These are phyloP conservation scores for Cladosporium sp. DNA, from an alignment of 2,329 filamentous ascomycete genomes.

Conservation along the genomic window DNA sequence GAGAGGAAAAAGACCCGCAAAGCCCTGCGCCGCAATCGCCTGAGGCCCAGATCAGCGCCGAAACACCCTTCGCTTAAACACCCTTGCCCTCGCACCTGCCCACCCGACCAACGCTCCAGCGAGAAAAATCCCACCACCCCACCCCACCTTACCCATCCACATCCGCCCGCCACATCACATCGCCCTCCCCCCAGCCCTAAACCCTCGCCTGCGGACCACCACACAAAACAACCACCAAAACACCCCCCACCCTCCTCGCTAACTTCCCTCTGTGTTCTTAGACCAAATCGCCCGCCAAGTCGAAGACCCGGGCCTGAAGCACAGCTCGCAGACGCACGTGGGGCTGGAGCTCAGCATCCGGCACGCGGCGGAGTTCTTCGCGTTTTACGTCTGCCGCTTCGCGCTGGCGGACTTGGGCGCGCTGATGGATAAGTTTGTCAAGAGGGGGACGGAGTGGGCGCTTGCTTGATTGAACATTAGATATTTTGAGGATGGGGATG, in stretches of 20 bases:
- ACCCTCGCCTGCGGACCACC: not conserved
- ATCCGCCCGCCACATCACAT: too few species aligned
- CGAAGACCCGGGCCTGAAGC: slow-evolving; percentile 85
- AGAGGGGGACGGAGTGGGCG: slow-evolving; percentile 94
- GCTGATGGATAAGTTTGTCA: slow-evolving; percentile 93
- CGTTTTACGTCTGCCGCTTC: slow-evolving; percentile 92
- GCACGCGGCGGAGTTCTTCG: slow-evolving; percentile 95
- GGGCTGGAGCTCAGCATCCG: slow-evolving; percentile 88
- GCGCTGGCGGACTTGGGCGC: slow-evolving; percentile 77
- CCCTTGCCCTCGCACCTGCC: too few species aligned
- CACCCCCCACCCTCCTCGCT: not conserved
- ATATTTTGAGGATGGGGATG: not conserved
- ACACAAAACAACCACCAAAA: not conserved
- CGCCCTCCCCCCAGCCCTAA: not conserved
- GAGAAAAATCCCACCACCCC: too few species aligned
- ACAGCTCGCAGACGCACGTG: slow-evolving; percentile 89
- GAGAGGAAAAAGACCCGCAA: not conserved
- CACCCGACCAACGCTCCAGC: too few species aligned
- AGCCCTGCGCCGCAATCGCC: too few species aligned
- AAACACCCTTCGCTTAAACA: too few species aligned
- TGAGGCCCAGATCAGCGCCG: too few species aligned
- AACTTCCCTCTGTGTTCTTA: slow-evolving; percentile 31
- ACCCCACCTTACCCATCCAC: too few species aligned
- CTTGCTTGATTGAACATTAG: slow-evolving; percentile 39
- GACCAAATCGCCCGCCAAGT: slow-evolving; percentile 95